Base-by-base conservation (phyloP, 1,284 basidiomycete genomes). In the Apiotrichum porosum region DNA sequence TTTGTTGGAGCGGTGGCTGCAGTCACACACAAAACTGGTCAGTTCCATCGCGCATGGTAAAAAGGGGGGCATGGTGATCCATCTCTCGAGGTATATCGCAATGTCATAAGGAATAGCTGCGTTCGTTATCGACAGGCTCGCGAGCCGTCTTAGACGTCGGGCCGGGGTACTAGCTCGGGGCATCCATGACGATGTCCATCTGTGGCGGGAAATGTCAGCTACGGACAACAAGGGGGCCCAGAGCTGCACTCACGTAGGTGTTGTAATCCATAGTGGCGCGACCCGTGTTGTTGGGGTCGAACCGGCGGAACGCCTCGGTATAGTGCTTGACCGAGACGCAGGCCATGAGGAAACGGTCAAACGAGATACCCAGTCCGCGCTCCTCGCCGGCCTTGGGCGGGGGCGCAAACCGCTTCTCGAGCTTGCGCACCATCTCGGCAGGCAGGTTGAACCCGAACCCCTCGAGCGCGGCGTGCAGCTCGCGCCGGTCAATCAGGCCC, bases 291-390 rank as follows among this genome's bases (percentile, higher is more conserved):
- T 61, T 57, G n/a, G 58, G 51, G 52, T 74, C 72, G 24, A 64
- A 63, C 60, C 60, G 55, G 44, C 70, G 64, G 52, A 74, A 74
- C 31, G 60, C 63, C 56, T 74, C 72, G 2, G 71, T 72, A 45
- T 66, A 74, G 56, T 74, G 72, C 55, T 74, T 74, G 43, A 74
- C 72, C n/a, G 72, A 72, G 13, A 74, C 72, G 46, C 72, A 74
- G 40, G 72, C 72, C 72, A 74, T 72, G 56, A 74, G 62, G 60
- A 74, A 74, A 42, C 72, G 54, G 63, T 74, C 72, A 53, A 74
- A 74, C 32, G 59, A 63, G 48, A 74, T 71, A 13, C 72, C 72
- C 15, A 55, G 52, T 9, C 49, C 49, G 4, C 37, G 38, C 12
- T 43, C 43, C 31, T 63, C 47, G 9, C 60, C 59, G 0, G 60